Base-by-base conservation (phyloP, 2,329 filamentous ascomycete species). In the Orbilia ellipsospora region DNA sequence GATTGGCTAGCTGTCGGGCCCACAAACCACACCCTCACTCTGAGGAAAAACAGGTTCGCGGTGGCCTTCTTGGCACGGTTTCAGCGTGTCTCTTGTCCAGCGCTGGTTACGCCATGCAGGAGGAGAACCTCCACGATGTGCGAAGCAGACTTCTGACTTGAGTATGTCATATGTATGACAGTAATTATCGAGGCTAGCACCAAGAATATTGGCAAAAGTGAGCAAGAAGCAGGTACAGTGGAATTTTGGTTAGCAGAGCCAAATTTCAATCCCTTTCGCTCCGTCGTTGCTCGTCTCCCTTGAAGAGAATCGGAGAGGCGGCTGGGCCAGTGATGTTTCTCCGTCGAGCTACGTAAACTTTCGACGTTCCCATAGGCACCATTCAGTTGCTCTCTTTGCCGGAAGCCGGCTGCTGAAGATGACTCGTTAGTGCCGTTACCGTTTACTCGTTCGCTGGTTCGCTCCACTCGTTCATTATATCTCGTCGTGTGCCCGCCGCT, bases 81-180 rank as follows among this genome's bases (percentile, higher is more conserved):
- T 70, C 66, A 69, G 51, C 36, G 66, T 69, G 64, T 61, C 55
- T 59, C 52, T 61, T 45, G 31, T 54, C 51, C 64, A 55, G 16
- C 20, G 57, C 28, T 70, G 66, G 66, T 70, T 62, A 57, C 57
- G 66, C 57, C 66, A 63, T 70, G 66, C 65, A 45, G 45, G 44
- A 12, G 50, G 54, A 54, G 52, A 23, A 48, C 36, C 44, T n/a
- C 16, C 44, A 15, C 13, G 16, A 18, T 5, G 44, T 48, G 44
- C 44, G 16, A 18, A n/a, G 44, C 44, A 15, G 13, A 18, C 16
- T 48, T 15, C 44, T 48, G 3, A 36, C 31, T 10, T 7, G 31
- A 36, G 31, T 7, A 36, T 36, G 31, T 36, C 5, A 36, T 36
- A 36, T 36, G 31, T 36, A 36, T 36, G 31, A 36, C 10, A 36